phyloP scores from a whole-genome alignment of 1,284 basidiomycete genomes.

The Sparassis latifolia region DNA sequence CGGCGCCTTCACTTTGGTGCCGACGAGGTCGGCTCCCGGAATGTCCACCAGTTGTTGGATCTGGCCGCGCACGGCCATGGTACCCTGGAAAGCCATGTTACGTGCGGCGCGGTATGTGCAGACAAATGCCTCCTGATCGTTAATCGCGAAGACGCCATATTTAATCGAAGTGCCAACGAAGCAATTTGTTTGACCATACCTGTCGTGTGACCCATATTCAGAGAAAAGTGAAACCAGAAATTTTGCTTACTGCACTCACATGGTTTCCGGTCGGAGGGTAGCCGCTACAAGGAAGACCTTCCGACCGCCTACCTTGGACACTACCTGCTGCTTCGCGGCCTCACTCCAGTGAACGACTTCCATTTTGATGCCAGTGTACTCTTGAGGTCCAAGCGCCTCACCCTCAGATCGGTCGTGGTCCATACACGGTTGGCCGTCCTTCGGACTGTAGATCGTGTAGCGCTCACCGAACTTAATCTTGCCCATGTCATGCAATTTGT shows the following conservation, averaged over 20 bases:
- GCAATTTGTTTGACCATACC: constrained; percentile 98
- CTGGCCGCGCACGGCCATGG: constrained; percentile 65
- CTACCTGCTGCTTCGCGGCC: constrained; percentile 55
- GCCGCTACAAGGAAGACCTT: constrained; percentile 93
- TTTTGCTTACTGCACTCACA: constrained; percentile 45
- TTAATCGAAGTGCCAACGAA: constrained; percentile 91
- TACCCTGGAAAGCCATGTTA: constrained; percentile 97
- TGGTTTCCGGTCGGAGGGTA: constrained; percentile 95
- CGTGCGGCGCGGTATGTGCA: constrained; percentile 88
- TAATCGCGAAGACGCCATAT: constrained; percentile 88
- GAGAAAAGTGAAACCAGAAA: constrained; percentile 8
- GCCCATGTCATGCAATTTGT: constrained; percentile 80
- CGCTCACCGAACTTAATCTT: constrained; percentile 98
- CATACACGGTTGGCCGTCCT: constrained; percentile 99
- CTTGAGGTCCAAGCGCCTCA: constrained; percentile 93
- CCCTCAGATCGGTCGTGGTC: constrained; percentile 97
- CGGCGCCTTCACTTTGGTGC: constrained; percentile 89
- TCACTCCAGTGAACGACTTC: constrained; percentile 80
- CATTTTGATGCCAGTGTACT: constrained; percentile 97
- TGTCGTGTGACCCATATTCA: constrained; percentile 20
- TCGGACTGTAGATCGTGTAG: constrained; percentile 99
- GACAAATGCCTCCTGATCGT: constrained; percentile 85
- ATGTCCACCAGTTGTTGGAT: constrained; percentile 72
- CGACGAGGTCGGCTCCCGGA: constrained; percentile 77
- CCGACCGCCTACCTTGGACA: constrained; percentile 66